These are phyloP conservation scores for Apiospora sp. DNA, from an alignment of 2,329 filamentous ascomycete genomes.

Conservation along the genomic window DNA sequence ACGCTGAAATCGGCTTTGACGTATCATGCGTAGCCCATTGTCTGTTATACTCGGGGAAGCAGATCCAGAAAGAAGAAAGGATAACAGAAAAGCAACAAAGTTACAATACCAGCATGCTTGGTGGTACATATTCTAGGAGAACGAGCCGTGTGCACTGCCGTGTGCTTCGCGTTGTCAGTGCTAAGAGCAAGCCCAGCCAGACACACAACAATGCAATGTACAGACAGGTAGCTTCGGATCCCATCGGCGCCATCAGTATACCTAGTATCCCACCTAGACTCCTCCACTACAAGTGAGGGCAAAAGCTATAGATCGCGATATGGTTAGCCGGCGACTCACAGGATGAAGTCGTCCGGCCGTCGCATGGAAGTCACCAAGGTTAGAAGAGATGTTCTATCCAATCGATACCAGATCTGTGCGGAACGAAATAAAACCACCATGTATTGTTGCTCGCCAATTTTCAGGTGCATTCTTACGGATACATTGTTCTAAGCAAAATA, in stretches of 20 bases:
- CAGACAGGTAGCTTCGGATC: not conserved
- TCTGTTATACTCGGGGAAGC: not conserved
- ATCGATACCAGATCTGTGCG: not conserved
- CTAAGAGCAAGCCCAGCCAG: not conserved
- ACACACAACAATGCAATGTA: not conserved
- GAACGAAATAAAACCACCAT: too few relatives aligned
- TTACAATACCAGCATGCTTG: not conserved
- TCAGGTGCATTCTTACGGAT: too few relatives aligned
- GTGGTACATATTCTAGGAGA: not conserved
- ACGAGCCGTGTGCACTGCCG: too few relatives aligned
- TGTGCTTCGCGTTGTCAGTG: not conserved
- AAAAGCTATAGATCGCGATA: not conserved
- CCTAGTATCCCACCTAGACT: not conserved
- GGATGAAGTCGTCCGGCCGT: not conserved
- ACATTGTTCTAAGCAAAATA: too few relatives aligned
- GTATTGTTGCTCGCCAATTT: too few relatives aligned
- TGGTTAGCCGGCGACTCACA: too few relatives aligned
- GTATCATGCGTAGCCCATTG: not conserved
- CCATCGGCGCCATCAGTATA: not conserved
- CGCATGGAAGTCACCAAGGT: not conserved
- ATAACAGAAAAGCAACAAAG: not conserved
- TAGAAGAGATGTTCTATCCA: not conserved
- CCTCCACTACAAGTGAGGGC: not conserved
- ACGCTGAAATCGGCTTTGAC: not conserved
- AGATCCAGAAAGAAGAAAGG: not conserved